Percentiles rank a stretch among this genome's conserved stretches.
Conservation (phyloP, 345 rosid genomes). For the Lepidium africanum region DNA sequence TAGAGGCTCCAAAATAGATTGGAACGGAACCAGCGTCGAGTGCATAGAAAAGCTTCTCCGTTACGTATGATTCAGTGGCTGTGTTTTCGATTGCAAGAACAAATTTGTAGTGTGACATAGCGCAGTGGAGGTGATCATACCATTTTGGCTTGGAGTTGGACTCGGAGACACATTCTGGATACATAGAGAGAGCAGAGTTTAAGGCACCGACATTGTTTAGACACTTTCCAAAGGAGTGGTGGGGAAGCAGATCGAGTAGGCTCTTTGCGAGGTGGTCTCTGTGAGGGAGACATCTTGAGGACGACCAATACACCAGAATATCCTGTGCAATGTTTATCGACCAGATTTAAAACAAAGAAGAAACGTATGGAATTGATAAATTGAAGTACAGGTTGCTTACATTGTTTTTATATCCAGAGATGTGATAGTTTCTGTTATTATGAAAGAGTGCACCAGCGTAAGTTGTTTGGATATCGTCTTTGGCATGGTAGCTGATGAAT, state of each 20-base stretch:
- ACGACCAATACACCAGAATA: constrained; percentile 82
- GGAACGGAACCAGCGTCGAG: constrained; percentile 85
- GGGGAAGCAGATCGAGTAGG: constrained; percentile 58
- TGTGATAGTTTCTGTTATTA: constrained; percentile 67
- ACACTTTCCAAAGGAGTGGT: constrained; percentile 93
- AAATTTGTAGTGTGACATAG: constrained; percentile 95
- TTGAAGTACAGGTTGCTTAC: constrained; percentile 31
- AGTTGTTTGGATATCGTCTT: constrained; percentile 79
- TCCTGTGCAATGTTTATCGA: constrained; percentile 29
- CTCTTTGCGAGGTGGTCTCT: constrained; percentile 63
- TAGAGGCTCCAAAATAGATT: constrained; percentile 84
- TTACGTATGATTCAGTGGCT: constrained; percentile 71
- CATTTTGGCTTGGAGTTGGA: constrained; percentile 48
- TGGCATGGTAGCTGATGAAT: constrained; percentile 84
- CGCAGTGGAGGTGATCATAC: constrained; percentile 92
- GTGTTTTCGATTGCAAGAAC: constrained; percentile 93
- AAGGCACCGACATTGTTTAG: constrained; percentile 77
- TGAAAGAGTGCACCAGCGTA: constrained; percentile 93
- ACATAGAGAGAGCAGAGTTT: constrained; percentile 63
- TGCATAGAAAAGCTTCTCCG: constrained; percentile 89
- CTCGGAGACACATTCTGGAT: constrained; percentile 58
- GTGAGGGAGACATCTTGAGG: constrained; percentile 75
- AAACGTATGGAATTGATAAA: neutral
- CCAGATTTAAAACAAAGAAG: neutral
- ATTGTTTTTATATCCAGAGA: constrained; percentile 58